Conservation (phyloP, 192 early-diverging fungal species). For the Funneliformis mosseae region DNA sequence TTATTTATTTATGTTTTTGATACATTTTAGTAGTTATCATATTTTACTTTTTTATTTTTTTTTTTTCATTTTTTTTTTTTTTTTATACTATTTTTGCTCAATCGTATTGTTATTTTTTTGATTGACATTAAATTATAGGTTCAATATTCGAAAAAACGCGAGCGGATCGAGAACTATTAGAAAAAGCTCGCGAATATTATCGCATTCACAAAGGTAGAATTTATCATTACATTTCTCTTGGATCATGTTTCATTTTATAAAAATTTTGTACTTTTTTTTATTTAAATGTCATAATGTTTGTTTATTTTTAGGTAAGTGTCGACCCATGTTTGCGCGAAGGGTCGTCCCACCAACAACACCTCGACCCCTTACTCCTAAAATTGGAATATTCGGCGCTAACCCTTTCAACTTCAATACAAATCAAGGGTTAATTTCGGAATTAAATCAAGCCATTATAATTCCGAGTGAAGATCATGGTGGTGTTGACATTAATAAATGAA, state of each 20-base stretch:
- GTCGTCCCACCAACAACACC: not conserved
- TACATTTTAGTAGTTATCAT: too few relatives aligned
- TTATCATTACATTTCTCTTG: not conserved
- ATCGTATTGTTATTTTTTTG: not conserved
- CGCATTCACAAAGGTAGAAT: slow-evolving; percentile 11
- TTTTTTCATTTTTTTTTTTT: not conserved
- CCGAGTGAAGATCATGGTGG: not conserved
- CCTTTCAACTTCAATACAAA: not conserved
- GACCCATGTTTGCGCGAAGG: not conserved
- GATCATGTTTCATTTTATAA: not conserved
- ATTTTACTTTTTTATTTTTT: not conserved
- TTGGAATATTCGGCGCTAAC: not conserved
- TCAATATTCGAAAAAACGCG: not conserved
- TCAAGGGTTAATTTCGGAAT: not conserved
- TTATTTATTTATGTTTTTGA: not conserved
- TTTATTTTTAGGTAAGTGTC: not conserved
- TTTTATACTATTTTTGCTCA: not conserved
- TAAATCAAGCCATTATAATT: not conserved
- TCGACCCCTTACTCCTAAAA: not conserved
- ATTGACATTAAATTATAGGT: not conserved
- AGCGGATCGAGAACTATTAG: not conserved
- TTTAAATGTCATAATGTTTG: not conserved
- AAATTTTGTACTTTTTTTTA: not conserved
- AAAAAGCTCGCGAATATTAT: slow-evolving; percentile 12
- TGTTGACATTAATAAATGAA: not conserved